Conservation (phyloP, 1,139 yeast species). For the Yamadazyma kanchanaburiensis region DNA sequence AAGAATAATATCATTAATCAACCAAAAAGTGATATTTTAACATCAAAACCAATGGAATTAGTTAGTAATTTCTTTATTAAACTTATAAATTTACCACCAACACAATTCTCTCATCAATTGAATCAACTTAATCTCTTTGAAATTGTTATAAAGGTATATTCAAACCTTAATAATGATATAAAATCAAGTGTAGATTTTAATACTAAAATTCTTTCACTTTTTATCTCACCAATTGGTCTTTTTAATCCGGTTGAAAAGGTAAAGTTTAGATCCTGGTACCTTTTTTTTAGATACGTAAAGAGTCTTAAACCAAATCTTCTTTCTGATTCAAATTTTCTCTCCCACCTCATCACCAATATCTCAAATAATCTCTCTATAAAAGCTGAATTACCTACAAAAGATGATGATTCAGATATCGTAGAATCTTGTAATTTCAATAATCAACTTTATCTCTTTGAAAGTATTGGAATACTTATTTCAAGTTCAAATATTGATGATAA, state of each 20-base stretch:
- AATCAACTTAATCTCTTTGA: slow-evolving; percentile 83
- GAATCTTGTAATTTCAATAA: slow-evolving; percentile 66
- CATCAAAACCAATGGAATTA: slow-evolving; percentile 58
- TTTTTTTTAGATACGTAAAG: slow-evolving; percentile 79
- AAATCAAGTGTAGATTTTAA: slow-evolving; percentile 50
- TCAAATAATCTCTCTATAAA: slow-evolving; percentile 51
- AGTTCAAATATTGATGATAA: slow-evolving; percentile 34
- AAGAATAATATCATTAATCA: slow-evolving; percentile 69
- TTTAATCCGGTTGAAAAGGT: slow-evolving; percentile 72
- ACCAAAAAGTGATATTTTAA: slow-evolving; percentile 59
- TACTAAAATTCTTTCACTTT: slow-evolving; percentile 66
- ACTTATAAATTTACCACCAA: slow-evolving; percentile 53
- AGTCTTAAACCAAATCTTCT: slow-evolving; percentile 58
- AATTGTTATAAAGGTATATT: slow-evolving; percentile 74
- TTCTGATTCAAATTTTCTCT: slow-evolving; percentile 27
- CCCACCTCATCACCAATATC: slow-evolving; percentile 36
- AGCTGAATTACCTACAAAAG: slow-evolving; percentile 51
- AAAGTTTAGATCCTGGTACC: slow-evolving; percentile 84
- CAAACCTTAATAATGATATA: slow-evolving; percentile 48
- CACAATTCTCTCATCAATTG: slow-evolving; percentile 64
- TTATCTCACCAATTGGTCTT: slow-evolving; percentile 77
- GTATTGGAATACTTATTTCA: slow-evolving; percentile 65
- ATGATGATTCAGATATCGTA: slow-evolving; percentile 54
- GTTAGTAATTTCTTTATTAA: slow-evolving; percentile 63
- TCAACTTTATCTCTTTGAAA: slow-evolving; percentile 81